Base-by-base conservation (phyloP, 495 filamentous ascomycete genomes). In the Hypoxylon subgilvum region DNA sequence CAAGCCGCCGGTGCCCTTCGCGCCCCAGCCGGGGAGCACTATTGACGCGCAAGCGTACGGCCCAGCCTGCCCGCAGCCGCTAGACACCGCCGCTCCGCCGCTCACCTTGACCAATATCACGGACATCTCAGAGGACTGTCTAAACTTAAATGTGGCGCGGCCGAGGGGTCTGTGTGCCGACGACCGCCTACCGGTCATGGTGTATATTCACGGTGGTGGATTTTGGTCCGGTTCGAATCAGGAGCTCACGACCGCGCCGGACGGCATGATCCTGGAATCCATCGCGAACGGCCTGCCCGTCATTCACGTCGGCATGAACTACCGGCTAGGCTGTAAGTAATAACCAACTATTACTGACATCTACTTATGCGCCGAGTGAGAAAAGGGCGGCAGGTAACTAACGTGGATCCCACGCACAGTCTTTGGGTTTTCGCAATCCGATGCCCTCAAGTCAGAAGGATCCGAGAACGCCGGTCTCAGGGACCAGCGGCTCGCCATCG, bases 401-500 rank as follows among this genome's bases (percentile, higher is more conserved):
- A 62, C 23, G 3, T 18, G 18, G 54, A 5, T 13, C 14, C 18
- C 13, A 23, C 25, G 2, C n/a, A 23, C 25, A 63, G 61, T 74
- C 49, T 64, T 72, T 22, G 61, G 58, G 6, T 68, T 70, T 49
- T 43, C 64, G 1, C 59, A 67, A 35, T 67, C 66, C 32, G 47
- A 52, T 16, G 69, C 69, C 9, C 61, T 69, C 7, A 16, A 66
- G 28, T 48, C 43, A 0, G 69, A 71, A 38, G 63, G 66, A 2
- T 71, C 66, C 0, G 64, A 71, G 42, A 86, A 83, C 54, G 73
- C 83, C 8, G 84, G 81, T 0, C 62, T 85, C 4, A 75, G 82
- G 25, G 83, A 87, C 67, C 80, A 86, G 63, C 74, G 79, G 3
- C 65, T 83, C 16, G 80, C 74, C 4, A 69, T 84, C 19, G 78